Evolutionary conservation across 805 yeast genomes (phyloP), one percentile per base, ranked within the genome.

Genomic region (Saccharomyces mikatae): DNA sequence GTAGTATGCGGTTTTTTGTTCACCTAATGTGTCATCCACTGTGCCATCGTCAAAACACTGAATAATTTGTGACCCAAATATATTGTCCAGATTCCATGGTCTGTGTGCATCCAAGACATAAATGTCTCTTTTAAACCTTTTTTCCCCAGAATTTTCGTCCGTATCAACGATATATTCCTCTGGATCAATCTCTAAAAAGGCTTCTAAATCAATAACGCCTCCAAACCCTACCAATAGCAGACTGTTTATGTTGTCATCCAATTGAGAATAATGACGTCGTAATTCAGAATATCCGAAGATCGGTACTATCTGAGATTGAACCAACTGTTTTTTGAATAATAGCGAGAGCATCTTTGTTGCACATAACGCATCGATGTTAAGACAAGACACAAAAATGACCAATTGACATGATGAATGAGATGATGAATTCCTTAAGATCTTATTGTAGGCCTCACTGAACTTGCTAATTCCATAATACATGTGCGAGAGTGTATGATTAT

Each of bases 61-160:
- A 4, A 94, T 81, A 58, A 82, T 77, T 9, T 82, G 81, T 6
- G 92, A 84, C 1, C 96, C 97, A 75, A 87, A 91, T 49, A 94
- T 64, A 66, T 94, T 94, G 67, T 91, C 96, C 59, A 94, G 74
- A 70, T 91, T 91, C 98, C 99, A 94, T 3, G 99, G 99, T 59
- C 98, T 75, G 60, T 87, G 94, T 2, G 96, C 90, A 70, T 94
- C 99, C 54, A 94, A 77, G 10, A 95, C 80, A 63, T 89, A 95
- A 2, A 92, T 79, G 54, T 77, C 81, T 58, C 94, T 77, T 49
- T 72, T 78, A 46, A 77, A 67, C 48, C 67, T 64, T 32, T 22
- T 67, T 36, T 62, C 70, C 36, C 62, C 65, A n/a, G 62, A 48
- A 26, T 62, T 69, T 6, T 59, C 68, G 36, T 62, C 64, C 6